Percentiles rank a stretch among this genome's conserved stretches.
Conservation (phyloP, 257 asterid species). For the Buddleja alternifolia region DNA sequence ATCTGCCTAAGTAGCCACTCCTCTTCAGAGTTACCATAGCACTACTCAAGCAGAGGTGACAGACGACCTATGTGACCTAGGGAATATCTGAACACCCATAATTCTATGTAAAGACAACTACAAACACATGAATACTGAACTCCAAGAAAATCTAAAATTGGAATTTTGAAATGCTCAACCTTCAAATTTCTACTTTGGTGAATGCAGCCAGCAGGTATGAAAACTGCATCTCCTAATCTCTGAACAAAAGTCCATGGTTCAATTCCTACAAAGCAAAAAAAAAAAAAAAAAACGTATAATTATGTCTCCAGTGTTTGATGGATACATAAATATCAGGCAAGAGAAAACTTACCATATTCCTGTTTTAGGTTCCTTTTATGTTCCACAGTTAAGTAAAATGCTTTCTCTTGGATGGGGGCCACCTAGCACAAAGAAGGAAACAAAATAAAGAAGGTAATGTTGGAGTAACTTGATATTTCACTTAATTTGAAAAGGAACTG, state of each 20-base stretch:
- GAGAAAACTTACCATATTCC: constrained; percentile 31
- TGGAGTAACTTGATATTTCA: not conserved
- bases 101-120: too few species aligned
- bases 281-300: not conserved
- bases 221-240: constrained; percentile 35
- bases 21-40: too few species aligned
- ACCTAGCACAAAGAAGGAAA: not conserved
- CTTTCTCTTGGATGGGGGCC: constrained; percentile 32
- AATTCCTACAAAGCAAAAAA: constrained; percentile 21
- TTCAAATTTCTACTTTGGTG: constrained; percentile 33
- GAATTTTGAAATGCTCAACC: constrained; percentile 5
- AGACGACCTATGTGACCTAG: too few species aligned
- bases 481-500: not conserved
- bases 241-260: constrained; percentile 35
- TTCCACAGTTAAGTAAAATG: constrained; percentile 29
- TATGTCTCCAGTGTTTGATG: not conserved
- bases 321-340: not conserved
- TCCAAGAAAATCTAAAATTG: not conserved
- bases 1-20: too few species aligned
- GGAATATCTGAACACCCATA: too few species aligned
- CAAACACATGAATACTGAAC: not conserved
- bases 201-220: constrained; percentile 33
- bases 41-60: too few species aligned
- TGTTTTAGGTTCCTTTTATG: constrained; percentile 30
- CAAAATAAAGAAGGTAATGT: not conserved